Evolutionary conservation across 306 rosid species (phyloP).

Genomic region (Glycine latifolia): DNA sequence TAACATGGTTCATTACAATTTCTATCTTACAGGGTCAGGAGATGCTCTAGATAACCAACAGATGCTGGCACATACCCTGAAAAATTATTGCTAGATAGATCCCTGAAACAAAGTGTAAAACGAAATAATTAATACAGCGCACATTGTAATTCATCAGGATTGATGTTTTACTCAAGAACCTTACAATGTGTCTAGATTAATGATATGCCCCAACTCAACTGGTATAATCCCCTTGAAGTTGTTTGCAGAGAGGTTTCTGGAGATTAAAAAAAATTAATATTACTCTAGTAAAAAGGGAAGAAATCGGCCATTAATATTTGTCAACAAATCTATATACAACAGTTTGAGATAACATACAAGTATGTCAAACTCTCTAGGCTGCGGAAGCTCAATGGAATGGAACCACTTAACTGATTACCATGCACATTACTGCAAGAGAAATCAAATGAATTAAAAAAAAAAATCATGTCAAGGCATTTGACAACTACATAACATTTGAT

Average conservation of each 20-base stretch:
- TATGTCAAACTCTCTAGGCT: constrained; percentile 80
- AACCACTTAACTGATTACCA: constrained; percentile 77
- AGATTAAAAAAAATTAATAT: background rate
- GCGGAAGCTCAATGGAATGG: constrained; percentile 76
- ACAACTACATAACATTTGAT: background rate
- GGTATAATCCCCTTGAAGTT: constrained; percentile 74
- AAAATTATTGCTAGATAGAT: constrained; percentile 76
- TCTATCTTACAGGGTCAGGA: constrained; percentile 72
- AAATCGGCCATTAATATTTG: background rate
- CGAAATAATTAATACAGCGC: background rate
- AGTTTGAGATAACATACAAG: constrained; percentile 59
- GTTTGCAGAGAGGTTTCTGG: constrained; percentile 83
- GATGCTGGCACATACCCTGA: constrained; percentile 79
- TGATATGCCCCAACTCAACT: constrained; percentile 74
- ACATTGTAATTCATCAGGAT: background rate
- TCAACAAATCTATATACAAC: background rate
- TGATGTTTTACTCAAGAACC: background rate
- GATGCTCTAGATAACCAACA: constrained; percentile 83
- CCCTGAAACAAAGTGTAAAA: constrained; percentile 52
- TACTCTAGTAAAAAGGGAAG: background rate
- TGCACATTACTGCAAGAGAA: constrained; percentile 72
- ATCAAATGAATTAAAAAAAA: background rate
- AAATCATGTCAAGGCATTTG: background rate
- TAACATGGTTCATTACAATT: background rate
- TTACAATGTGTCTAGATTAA: constrained; percentile 86